A percentile compares a stretch with the other conserved stretches of the same genome.
Evolutionary conservation across 805 yeast species (phyloP).

Genomic region (Ogataea methanolica): DNA sequence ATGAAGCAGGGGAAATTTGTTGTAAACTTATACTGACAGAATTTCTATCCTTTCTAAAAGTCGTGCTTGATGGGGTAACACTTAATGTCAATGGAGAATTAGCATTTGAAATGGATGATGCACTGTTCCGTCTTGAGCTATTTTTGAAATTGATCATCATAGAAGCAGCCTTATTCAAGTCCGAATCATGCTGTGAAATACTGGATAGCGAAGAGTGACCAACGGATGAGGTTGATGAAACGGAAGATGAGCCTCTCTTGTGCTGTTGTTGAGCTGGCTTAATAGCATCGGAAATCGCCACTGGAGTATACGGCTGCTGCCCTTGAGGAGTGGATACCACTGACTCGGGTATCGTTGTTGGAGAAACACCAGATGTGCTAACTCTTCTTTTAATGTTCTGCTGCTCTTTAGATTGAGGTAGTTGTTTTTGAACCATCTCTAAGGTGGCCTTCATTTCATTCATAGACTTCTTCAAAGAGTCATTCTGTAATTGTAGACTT

Average conservation of each 20-base stretch:
- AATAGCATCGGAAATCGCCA: background rate
- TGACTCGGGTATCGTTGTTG: slow-evolving; percentile 11
- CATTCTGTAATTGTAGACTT: slow-evolving; percentile 43
- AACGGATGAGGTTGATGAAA: slow-evolving; percentile 4
- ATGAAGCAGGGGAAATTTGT: slow-evolving; percentile 46
- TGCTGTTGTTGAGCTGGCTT: too few species aligned
- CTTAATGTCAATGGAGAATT: slow-evolving; percentile 13
- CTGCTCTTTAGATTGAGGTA: slow-evolving; percentile 1
- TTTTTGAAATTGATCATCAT: slow-evolving; percentile 28
- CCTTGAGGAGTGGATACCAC: slow-evolving; percentile 10
- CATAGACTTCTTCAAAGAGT: slow-evolving; percentile 34
- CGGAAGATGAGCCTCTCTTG: background rate
- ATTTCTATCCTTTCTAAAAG: slow-evolving; percentile 3
- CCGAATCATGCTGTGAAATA: slow-evolving; percentile 10
- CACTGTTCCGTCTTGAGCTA: slow-evolving; percentile 20
- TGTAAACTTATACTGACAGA: slow-evolving; percentile 8
- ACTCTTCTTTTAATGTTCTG: slow-evolving; percentile 3
- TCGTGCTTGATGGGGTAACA: background rate
- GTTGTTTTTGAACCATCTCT: slow-evolving; percentile 15
- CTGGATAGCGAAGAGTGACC: background rate
- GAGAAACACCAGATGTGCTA: slow-evolving; percentile 13
- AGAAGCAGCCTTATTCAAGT: slow-evolving; percentile 24
- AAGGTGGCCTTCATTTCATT: slow-evolving; percentile 34
- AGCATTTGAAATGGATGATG: slow-evolving; percentile 15
- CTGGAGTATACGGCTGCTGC: slow-evolving; percentile 10